Conservation (phyloP, 1,284 basidiomycete species). For the Ganoderma multipileum region DNA sequence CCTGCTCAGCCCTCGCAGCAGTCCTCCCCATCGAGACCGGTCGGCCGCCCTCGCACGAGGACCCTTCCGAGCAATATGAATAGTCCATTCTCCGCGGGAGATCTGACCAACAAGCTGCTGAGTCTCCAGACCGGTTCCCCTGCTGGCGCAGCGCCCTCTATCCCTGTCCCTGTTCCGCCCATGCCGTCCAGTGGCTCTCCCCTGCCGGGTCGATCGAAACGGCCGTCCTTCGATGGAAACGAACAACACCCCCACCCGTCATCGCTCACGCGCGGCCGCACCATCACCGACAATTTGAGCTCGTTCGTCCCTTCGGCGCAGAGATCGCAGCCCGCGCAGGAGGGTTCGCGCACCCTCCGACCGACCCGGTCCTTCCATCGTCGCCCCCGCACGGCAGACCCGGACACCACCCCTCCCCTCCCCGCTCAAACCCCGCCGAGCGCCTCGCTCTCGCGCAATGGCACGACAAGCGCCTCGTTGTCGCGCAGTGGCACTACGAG, state of each 20-base stretch:
- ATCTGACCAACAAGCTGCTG: slow-evolving; percentile 63
- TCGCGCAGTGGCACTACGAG: slow-evolving; percentile 32
- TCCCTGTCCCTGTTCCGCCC: slow-evolving; percentile 33
- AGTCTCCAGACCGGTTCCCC: slow-evolving; percentile 48
- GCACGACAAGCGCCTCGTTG: slow-evolving; percentile 24
- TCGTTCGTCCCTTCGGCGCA: slow-evolving; percentile 17
- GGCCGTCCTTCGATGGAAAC: slow-evolving; percentile 27
- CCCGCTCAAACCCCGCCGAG: slow-evolving; percentile 10
- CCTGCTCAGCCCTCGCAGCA: slow-evolving; percentile 12
- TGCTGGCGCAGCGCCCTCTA: slow-evolving; percentile 28
- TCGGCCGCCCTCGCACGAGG: slow-evolving; percentile 50
- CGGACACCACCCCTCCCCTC: slow-evolving; percentile 30
- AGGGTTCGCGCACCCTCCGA: slow-evolving; percentile 47
- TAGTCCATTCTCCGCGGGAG: slow-evolving; percentile 59
- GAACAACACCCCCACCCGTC: slow-evolving; percentile 1
- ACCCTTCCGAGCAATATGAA: slow-evolving; percentile 51
- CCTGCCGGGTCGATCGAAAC: slow-evolving; percentile 25
- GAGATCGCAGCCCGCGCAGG: slow-evolving; percentile 29
- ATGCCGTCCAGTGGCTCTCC: slow-evolving; percentile 30
- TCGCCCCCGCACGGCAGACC: slow-evolving; percentile 35
- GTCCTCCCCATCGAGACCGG: slow-evolving; percentile 44
- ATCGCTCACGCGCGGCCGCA: slow-evolving; percentile 19
- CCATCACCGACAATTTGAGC: slow-evolving; percentile 17
- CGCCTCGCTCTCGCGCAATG: slow-evolving; percentile 29
- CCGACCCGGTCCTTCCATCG: slow-evolving; percentile 66